A percentile compares a stretch with the other conserved stretches of the same genome.
These are phyloP conservation scores for Chenopodium quinoa DNA, from an alignment of 148 eudicot species.

Conservation along the genomic window DNA sequence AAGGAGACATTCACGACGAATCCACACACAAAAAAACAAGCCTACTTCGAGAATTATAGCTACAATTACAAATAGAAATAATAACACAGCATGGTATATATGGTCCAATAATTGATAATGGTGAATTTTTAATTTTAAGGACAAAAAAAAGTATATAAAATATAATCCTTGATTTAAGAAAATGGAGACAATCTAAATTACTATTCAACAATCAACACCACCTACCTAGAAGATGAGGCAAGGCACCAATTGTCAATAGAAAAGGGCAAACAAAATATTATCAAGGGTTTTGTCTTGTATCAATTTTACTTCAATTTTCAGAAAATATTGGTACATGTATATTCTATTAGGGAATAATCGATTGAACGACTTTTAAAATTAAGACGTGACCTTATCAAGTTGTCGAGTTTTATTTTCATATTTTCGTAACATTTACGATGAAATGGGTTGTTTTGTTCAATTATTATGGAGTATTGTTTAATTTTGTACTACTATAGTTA, in stretches of 20 bases:
- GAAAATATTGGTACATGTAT: neutral
- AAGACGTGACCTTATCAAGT: neutral
- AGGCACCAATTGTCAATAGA: neutral
- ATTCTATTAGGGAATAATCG: neutral
- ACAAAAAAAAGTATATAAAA: no score
- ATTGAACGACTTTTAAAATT: neutral
- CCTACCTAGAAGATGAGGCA: neutral
- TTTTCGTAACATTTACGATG: neutral
- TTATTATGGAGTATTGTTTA: no score
- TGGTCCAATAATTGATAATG: no score
- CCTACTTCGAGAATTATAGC: no score
- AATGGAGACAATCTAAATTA: neutral
- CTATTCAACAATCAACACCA: neutral
- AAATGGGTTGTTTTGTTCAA: neutral
- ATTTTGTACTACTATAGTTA: no score
- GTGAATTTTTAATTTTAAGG: no score
- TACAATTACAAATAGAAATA: no score
- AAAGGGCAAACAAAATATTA: neutral
- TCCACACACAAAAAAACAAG: neutral
- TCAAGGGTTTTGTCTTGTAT: conserved; percentile 3
- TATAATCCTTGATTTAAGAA: neutral
- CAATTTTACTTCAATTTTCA: neutral
- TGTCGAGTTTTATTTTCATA: neutral
- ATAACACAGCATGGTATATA: neutral
- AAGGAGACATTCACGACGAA: no score